These are phyloP conservation scores for Zygoascus biomembranicola DNA, from an alignment of 805 yeast genomes.

Conservation along the genomic window DNA sequence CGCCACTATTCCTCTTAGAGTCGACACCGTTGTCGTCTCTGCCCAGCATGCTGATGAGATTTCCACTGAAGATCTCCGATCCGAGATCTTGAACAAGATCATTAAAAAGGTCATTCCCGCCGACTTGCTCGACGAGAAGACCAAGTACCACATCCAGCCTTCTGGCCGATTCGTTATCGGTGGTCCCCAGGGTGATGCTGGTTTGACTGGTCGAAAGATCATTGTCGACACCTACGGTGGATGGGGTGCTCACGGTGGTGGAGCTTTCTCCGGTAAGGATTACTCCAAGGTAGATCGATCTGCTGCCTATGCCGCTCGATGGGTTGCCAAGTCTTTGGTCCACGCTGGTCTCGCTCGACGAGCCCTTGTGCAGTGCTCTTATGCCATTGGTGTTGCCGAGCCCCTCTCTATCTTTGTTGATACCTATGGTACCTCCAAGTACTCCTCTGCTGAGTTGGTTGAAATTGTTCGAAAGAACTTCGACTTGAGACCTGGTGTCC, in stretches of 20 bases:
- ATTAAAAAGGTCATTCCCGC: constrained; percentile 90
- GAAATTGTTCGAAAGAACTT: constrained; percentile 88
- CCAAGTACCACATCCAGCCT: constrained; percentile 97
- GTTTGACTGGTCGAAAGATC: constrained; percentile 98
- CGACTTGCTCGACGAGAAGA: constrained; percentile 83
- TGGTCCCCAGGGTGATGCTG: constrained; percentile 99
- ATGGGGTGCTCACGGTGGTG: constrained; percentile 99
- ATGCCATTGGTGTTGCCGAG: constrained; percentile 99
- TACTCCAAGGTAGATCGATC: constrained; percentile 99
- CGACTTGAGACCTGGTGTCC: constrained; percentile 98
- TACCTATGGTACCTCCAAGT: constrained; percentile 94
- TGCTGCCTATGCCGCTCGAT: constrained; percentile 99
- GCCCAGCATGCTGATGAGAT: constrained; percentile 97
- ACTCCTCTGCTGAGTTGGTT: constrained; percentile 83
- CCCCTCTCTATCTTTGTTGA: constrained; percentile 97
- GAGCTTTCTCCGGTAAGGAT: constrained; percentile 99
- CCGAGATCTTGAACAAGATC: constrained; percentile 67
- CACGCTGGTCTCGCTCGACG: constrained; percentile 93
- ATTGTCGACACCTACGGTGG: constrained; percentile 99
- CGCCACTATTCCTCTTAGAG: constrained; percentile 92
- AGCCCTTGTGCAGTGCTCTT: constrained; percentile 96
- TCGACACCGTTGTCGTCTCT: constrained; percentile 94
- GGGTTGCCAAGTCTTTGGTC: constrained; percentile 99
- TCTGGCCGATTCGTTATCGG: constrained; percentile 99
- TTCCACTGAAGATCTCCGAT: constrained; percentile 86